Percentiles rank a stretch among this genome's conserved stretches.
Conservation (phyloP, 1,139 yeast species). For the Candida dubliniensis region DNA sequence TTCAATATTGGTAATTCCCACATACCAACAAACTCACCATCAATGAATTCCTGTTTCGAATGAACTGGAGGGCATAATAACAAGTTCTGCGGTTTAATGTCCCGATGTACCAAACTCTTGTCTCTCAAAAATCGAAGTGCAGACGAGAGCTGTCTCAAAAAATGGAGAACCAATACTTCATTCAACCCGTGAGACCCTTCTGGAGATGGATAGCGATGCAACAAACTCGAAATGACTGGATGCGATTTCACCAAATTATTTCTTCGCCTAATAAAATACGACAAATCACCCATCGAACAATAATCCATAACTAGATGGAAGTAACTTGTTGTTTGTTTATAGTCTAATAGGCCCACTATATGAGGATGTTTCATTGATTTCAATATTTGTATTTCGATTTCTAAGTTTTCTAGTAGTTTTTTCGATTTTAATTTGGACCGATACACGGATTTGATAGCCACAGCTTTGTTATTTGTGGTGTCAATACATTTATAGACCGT, state of each 20-base stretch:
- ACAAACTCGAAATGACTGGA: slow-evolving; percentile 74
- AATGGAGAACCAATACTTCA: slow-evolving; percentile 75
- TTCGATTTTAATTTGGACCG: slow-evolving; percentile 80
- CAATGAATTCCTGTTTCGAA: slow-evolving; percentile 57
- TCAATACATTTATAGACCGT: slow-evolving; percentile 48
- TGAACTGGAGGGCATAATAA: slow-evolving; percentile 74
- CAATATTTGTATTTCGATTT: slow-evolving; percentile 83
- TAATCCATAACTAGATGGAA: slow-evolving; percentile 96
- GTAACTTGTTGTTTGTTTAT: slow-evolving; percentile 73
- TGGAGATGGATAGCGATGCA: slow-evolving; percentile 83
- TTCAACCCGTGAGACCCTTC: slow-evolving; percentile 76
- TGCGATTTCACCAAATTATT: slow-evolving; percentile 70
- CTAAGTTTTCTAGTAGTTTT: slow-evolving; percentile 84
- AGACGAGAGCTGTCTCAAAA: slow-evolving; percentile 80
- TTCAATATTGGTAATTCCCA: slow-evolving; percentile 89
- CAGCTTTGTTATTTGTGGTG: slow-evolving; percentile 52
- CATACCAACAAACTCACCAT: slow-evolving; percentile 64
- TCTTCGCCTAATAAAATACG: slow-evolving; percentile 78
- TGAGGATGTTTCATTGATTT: slow-evolving; percentile 90
- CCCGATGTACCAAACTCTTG: slow-evolving; percentile 87
- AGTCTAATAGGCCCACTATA: slow-evolving; percentile 82
- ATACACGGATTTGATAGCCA: slow-evolving; percentile 87
- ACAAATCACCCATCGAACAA: slow-evolving; percentile 91
- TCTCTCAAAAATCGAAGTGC: slow-evolving; percentile 80
- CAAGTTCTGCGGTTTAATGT: slow-evolving; percentile 90